These are phyloP conservation scores for Penicillium fimorum DNA, from an alignment of 495 filamentous ascomycete species.

Conservation along the genomic window DNA sequence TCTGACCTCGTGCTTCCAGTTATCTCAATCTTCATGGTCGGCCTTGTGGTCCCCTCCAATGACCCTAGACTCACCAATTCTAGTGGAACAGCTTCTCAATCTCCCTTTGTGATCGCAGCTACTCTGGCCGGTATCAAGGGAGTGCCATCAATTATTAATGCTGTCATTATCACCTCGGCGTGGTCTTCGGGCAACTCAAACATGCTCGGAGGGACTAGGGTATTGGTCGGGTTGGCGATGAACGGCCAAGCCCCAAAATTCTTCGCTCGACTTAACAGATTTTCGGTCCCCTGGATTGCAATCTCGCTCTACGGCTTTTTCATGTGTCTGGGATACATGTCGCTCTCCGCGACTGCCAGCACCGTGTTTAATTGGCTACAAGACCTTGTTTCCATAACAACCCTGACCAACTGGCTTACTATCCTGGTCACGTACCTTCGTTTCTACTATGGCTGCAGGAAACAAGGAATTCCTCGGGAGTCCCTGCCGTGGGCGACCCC, in stretches of 20 bases:
- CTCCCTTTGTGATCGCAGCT: constrained; percentile 52
- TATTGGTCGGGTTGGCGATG: constrained; percentile 34
- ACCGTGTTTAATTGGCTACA: constrained; percentile 53
- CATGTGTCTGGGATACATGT: constrained; percentile 54
- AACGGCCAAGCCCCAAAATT: constrained; percentile 33
- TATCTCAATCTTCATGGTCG: background rate
- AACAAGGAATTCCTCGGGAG: too few species aligned
- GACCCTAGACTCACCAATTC: constrained; percentile 40
- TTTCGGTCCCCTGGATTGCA: constrained; percentile 56
- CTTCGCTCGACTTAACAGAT: constrained; percentile 51
- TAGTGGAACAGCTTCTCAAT: constrained; percentile 35
- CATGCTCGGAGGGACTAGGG: constrained; percentile 40
- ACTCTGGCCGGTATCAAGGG: constrained; percentile 28
- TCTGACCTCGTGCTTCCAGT: background rate
- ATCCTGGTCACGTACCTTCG: too few species aligned
- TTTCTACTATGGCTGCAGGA: too few species aligned
- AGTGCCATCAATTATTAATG: constrained; percentile 50
- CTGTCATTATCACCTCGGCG: constrained; percentile 40
- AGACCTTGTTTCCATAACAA: constrained; percentile 47
- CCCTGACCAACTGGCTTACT: constrained; percentile 11
- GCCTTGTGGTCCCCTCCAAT: constrained; percentile 34
- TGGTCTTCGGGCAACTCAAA: constrained; percentile 38
- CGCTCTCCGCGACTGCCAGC: constrained; percentile 44
- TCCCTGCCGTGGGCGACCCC: too few species aligned
- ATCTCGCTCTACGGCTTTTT: constrained; percentile 43